phyloP scores from a whole-genome alignment of 2,329 filamentous ascomycete species.

The Coniochaeta prunicola region DNA sequence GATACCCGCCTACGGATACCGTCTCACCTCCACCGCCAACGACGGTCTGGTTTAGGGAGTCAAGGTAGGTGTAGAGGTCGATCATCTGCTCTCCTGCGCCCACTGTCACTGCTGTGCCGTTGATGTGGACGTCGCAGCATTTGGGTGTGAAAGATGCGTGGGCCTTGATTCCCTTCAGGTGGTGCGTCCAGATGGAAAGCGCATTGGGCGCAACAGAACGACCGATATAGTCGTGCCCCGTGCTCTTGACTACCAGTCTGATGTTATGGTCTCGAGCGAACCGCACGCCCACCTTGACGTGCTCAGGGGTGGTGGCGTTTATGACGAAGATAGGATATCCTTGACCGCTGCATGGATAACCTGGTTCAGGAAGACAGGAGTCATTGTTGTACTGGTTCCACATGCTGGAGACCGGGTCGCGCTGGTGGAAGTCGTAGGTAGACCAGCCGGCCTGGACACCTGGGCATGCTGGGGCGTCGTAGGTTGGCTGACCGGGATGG shows the following conservation, averaged over 20 bases:
- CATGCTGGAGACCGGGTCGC: constrained; percentile 27
- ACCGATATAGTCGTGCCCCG: constrained; percentile 19
- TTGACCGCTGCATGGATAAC: constrained; percentile 25
- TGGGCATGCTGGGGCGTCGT: constrained; percentile 12
- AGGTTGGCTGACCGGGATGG: constrained; percentile 21
- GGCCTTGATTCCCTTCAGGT: constrained; percentile 25
- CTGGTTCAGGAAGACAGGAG: constrained; percentile 36
- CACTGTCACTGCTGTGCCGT: constrained; percentile 40
- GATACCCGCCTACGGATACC: constrained; percentile 52
- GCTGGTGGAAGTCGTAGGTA: constrained; percentile 25
- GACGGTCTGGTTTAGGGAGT: constrained; percentile 34
- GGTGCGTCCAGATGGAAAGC: constrained; percentile 44
- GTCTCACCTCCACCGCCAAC: constrained; percentile 46
- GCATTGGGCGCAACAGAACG: constrained; percentile 39
- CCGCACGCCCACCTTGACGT: constrained; percentile 26
- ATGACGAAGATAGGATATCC: constrained; percentile 32
- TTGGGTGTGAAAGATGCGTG: constrained; percentile 33
- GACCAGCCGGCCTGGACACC: constrained; percentile 12
- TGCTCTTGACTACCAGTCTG: constrained; percentile 6
- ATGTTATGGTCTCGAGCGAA: constrained; percentile 27
- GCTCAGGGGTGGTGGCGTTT: constrained; percentile 23
- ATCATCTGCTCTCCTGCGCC: constrained; percentile 44
- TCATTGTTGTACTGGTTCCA: constrained; percentile 38
- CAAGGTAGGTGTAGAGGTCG: constrained; percentile 36
- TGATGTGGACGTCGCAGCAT: constrained; percentile 31